Conservation (phyloP, 345 rosid species). For the Hirschfeldia incana region DNA sequence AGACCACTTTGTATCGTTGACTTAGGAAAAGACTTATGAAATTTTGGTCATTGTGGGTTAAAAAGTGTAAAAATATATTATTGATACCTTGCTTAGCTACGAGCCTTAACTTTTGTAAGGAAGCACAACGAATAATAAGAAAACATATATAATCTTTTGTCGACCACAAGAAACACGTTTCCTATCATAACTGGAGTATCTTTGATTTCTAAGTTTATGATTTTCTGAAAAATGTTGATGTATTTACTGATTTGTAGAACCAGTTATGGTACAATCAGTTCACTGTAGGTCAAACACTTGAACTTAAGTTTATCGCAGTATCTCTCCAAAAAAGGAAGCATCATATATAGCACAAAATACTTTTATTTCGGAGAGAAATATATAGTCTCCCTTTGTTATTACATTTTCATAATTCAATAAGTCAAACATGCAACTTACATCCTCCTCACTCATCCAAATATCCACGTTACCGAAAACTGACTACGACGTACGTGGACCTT, state of each 20-base stretch:
- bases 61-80: background rate
- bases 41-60: background rate
- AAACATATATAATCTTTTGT: background rate
- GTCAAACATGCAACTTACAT: background rate
- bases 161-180: background rate
- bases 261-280: background rate
- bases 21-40: conserved; percentile 23
- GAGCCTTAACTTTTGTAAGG: background rate
- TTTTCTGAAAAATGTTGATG: background rate
- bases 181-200: background rate
- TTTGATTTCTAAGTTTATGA: background rate
- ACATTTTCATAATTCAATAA: background rate
- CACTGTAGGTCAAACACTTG: background rate
- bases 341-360: too few species aligned
- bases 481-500: background rate
- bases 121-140: background rate
- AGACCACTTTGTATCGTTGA: conserved; percentile 29
- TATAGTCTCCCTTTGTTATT: background rate
- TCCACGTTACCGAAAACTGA: background rate
- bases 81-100: background rate
- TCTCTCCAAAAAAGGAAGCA: background rate
- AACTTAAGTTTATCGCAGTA: background rate
- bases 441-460: background rate
- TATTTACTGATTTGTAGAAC: background rate
- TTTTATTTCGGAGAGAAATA: too few species aligned